A percentile compares a stretch with the other conserved stretches of the same genome.
Conservation (phyloP, 495 filamentous ascomycete species). For the Hypoxylon rickii region DNA sequence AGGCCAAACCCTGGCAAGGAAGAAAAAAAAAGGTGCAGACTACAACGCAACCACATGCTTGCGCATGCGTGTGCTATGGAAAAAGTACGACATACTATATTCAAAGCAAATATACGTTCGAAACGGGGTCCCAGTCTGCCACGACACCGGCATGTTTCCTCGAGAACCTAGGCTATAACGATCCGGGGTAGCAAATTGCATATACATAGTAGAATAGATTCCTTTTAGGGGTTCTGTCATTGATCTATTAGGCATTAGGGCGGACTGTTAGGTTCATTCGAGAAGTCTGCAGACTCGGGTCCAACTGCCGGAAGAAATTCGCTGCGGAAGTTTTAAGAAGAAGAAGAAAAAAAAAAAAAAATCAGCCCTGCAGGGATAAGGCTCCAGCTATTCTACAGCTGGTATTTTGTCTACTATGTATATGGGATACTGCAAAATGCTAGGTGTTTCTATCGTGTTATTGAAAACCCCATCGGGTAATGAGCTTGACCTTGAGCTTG, state of each 20-base stretch:
- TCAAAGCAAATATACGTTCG: constrained; percentile 12
- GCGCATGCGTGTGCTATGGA: neutral
- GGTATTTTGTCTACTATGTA: too few species aligned
- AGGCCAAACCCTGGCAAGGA: neutral
- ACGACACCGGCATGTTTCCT: constrained; percentile 15
- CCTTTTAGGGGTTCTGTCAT: too few species aligned
- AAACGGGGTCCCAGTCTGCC: constrained; percentile 13
- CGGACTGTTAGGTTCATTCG: constrained; percentile 7
- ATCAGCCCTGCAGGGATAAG: constrained; percentile 19
- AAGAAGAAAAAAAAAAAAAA: too few species aligned
- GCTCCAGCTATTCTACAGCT: too few species aligned
- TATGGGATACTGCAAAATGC: constrained; percentile 8
- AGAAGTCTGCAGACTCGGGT: constrained; percentile 17
- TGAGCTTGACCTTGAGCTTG: too few species aligned
- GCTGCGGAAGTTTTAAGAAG: constrained; percentile 8
- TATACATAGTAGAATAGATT: too few species aligned
- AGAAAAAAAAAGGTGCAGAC: neutral
- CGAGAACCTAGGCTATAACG: neutral
- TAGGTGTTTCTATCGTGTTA: neutral
- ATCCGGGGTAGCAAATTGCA: constrained; percentile 24
- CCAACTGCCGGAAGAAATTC: constrained; percentile 21
- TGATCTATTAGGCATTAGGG: neutral
- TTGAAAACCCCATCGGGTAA: constrained; percentile 12
- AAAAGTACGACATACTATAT: constrained; percentile 10
- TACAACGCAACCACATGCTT: constrained; percentile 6